These are phyloP conservation scores for Gyromitra esculenta DNA, from an alignment of 2,329 filamentous ascomycete species.

Conservation along the genomic window DNA sequence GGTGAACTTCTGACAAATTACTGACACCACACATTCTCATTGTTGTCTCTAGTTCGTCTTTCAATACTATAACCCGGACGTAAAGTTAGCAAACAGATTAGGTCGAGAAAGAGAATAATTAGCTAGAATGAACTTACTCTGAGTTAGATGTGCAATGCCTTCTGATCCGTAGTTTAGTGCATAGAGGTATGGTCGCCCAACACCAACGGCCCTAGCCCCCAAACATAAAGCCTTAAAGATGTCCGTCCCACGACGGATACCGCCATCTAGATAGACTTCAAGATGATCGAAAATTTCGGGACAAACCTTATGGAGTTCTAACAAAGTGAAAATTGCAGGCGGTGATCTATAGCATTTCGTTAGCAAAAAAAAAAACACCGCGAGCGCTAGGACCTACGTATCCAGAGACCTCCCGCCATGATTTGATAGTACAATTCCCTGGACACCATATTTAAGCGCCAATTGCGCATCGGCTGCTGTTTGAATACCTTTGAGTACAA, in stretches of 20 bases:
- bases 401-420: constrained; percentile 89
- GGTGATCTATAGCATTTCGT: constrained; percentile 64
- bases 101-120: neutral
- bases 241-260: constrained; percentile 85
- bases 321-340: constrained; percentile 75
- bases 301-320: constrained; percentile 80
- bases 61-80: constrained; percentile 62
- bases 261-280: constrained; percentile 87
- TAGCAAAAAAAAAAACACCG: neutral
- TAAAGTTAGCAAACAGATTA: neutral
- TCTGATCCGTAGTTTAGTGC: constrained; percentile 73
- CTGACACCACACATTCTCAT: constrained; percentile 76
- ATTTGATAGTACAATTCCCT: constrained; percentile 87
- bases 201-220: constrained; percentile 84
- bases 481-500: constrained; percentile 92
- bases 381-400: constrained; percentile 62
- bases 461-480: constrained; percentile 93
- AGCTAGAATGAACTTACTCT: constrained; percentile 24
- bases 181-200: constrained; percentile 78
- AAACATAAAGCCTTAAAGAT: constrained; percentile 87
- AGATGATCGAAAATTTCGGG: constrained; percentile 75
- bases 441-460: constrained; percentile 71
- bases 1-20: constrained; percentile 46
- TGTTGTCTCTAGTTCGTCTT: constrained; percentile 73
- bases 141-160: constrained; percentile 69